These are phyloP conservation scores for Yamadazyma sp. DNA, from an alignment of 1,139 yeast genomes.

Conservation along the genomic window DNA sequence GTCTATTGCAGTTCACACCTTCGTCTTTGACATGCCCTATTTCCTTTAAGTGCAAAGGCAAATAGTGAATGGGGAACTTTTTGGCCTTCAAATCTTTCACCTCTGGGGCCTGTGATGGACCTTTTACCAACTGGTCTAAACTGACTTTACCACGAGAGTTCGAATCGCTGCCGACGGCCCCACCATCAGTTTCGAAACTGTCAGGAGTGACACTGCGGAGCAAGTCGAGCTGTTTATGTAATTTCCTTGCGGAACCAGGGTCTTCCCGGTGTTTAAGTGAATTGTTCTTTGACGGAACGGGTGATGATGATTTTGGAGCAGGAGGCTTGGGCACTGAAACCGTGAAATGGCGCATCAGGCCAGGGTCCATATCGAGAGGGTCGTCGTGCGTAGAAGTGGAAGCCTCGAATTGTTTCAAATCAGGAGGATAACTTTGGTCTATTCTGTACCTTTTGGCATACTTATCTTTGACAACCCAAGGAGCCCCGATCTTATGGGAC, in stretches of 20 bases:
- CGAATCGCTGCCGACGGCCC: too few species aligned
- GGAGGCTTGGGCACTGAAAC: conserved; percentile 7
- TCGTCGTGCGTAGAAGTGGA: conserved; percentile 36
- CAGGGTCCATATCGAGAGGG: conserved; percentile 25
- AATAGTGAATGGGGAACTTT: conserved; percentile 37
- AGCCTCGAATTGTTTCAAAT: conserved; percentile 42
- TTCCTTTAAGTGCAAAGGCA: conserved; percentile 31
- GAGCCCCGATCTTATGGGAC: conserved; percentile 86
- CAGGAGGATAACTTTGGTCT: conserved; percentile 57
- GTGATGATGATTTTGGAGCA: conserved; percentile 1
- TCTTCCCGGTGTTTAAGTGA: not conserved
- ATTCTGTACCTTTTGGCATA: conserved; percentile 64
- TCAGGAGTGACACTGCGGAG: conserved; percentile 3
- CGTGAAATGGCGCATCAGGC: conserved; percentile 16
- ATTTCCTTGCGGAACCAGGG: not conserved
- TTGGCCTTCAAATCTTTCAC: conserved; percentile 8
- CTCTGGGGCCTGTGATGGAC: conserved; percentile 3
- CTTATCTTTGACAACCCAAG: conserved; percentile 90
- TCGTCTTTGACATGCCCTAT: conserved; percentile 22
- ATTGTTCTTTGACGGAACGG: conserved; percentile 1
- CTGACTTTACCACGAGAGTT: not conserved
- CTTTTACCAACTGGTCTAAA: not conserved
- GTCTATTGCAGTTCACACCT: conserved; percentile 17
- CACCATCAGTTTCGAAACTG: not conserved
- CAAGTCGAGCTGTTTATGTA: conserved; percentile 2